phyloP scores from a whole-genome alignment of 306 rosid genomes.

The Sechiopsis laciniata region DNA sequence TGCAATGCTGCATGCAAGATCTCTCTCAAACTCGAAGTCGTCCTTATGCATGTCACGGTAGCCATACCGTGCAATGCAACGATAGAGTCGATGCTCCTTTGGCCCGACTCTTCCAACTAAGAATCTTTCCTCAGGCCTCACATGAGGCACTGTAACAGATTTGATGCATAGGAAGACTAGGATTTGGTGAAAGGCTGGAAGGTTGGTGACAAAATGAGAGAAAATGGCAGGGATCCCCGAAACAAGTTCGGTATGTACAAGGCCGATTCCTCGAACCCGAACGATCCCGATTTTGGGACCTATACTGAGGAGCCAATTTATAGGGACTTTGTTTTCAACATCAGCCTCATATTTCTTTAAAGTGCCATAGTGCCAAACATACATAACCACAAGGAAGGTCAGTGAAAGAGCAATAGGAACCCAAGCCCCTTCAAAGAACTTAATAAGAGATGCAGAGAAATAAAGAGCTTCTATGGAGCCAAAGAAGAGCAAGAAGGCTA shows the following conservation, averaged over 20 bases:
- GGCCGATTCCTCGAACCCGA: constrained; percentile 89
- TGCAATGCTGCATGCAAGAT: constrained; percentile 81
- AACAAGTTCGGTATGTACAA: constrained; percentile 89
- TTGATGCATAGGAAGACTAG: constrained; percentile 89
- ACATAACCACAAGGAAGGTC: constrained; percentile 74
- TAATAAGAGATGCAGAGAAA: constrained; percentile 91
- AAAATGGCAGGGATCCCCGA: constrained; percentile 90
- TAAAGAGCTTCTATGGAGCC: constrained; percentile 94
- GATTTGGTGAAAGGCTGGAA: constrained; percentile 97
- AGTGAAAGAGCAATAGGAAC: constrained; percentile 87
- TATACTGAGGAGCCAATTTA: constrained; percentile 84
- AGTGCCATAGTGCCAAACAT: constrained; percentile 93
- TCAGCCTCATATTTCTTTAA: constrained; percentile 85
- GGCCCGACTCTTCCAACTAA: constrained; percentile 93
- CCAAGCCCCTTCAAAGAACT: constrained; percentile 97
- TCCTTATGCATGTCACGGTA: constrained; percentile 84
- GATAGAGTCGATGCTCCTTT: constrained; percentile 71
- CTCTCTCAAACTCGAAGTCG: constrained; percentile 79
- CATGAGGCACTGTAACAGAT: constrained; percentile 92
- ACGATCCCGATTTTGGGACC: constrained; percentile 84
- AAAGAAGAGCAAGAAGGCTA: constrained; percentile 71
- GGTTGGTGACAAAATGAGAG: constrained; percentile 92
- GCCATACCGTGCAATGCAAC: constrained; percentile 92
- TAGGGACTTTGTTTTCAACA: constrained; percentile 88
- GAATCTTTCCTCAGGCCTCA: constrained; percentile 82